Percentiles rank a stretch among this genome's conserved stretches.
phyloP scores from a whole-genome alignment of 345 rosid genomes.

The Pugionium cornutum region DNA sequence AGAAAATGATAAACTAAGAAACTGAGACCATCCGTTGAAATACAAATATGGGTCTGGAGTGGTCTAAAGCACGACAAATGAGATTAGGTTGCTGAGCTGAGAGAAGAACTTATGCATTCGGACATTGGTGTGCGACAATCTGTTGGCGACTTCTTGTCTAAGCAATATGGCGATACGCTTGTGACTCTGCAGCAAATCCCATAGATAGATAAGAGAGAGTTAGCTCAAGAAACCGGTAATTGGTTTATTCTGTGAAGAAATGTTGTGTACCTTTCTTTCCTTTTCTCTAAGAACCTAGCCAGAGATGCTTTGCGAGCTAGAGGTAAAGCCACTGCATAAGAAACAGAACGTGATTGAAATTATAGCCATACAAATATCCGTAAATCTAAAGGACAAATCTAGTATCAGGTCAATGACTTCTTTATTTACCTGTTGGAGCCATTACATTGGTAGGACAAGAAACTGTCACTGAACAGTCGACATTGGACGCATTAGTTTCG shows the following conservation, averaged over 20 bases:
- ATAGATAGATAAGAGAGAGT: constrained; percentile 17
- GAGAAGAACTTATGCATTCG: constrained; percentile 40
- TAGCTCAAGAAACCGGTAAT: constrained; percentile 20
- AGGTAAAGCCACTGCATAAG: constrained; percentile 60
- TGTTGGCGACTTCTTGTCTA: constrained; percentile 38
- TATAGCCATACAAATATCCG: neutral
- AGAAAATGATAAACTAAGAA: neutral
- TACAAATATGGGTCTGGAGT: constrained; percentile 26
- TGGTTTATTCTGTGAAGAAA: constrained; percentile 17
- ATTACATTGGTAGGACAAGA: constrained; percentile 27
- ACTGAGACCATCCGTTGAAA: constrained; percentile 1
- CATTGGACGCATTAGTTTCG: constrained; percentile 44
- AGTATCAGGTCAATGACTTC: neutral
- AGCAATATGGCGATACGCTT: constrained; percentile 49
- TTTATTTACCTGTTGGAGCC: constrained; percentile 52
- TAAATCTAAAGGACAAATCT: neutral
- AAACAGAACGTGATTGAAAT: constrained; percentile 7
- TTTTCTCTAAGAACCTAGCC: constrained; percentile 81
- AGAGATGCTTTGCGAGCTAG: constrained; percentile 85
- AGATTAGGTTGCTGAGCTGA: constrained; percentile 43
- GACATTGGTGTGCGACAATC: constrained; percentile 37
- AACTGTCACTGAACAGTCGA: constrained; percentile 31
- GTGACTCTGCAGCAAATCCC: constrained; percentile 45
- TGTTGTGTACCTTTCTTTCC: constrained; percentile 65
- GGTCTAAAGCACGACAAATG: constrained; percentile 29